Evolutionary conservation across 2,329 filamentous ascomycete species (phyloP), one percentile per base, ranked within the genome.

Genomic region (Trichophyton simii): DNA sequence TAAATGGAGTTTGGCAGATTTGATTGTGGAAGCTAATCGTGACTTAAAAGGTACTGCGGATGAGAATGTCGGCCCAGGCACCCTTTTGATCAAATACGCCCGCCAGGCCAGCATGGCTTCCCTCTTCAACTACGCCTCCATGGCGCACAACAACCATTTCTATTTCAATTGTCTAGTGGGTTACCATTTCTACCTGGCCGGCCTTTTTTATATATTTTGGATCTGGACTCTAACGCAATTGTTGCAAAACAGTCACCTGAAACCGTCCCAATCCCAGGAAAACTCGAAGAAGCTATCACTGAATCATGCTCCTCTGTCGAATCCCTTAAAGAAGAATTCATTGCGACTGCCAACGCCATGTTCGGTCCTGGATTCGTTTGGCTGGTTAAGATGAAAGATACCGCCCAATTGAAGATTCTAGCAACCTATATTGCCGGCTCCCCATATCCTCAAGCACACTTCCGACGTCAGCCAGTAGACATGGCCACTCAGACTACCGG

Each of bases 331-430:
- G 80, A 81, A 68, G 88, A 94, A 72, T 85, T 99, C 75, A 75
- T 94, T 70, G 79, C 86, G 66, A 95, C 87, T 46, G 92, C 92
- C 62, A 81, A 84, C 67, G 83, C 85, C 77, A 96, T 97, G 91
- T 97, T 99, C 78, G 94, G 92, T 60, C 91, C 92, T 0, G 94
- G 94, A 66, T 97, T 95, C 77, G 88, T 97, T 72, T 99, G 94
- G 94, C 86, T 99, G 64, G 88, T 96, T 70, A 83, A 84, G 75
- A 71, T 72, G 66, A 70, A 73, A 20, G 75, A 76, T 60, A 71
- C 78, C 25, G 74, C 78, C 36, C 80, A 75, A 60, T 73, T 79
- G 69, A 84, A 86, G 69, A 82, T 99, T 70, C 81, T 99, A 62
- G 82, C 85, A 68, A 99, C 94, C 62, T 99, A 97, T 79, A 84